These are phyloP conservation scores for Debaryomycetaceae sp. DNA, from an alignment of 1,139 yeast species.

Conservation along the genomic window DNA sequence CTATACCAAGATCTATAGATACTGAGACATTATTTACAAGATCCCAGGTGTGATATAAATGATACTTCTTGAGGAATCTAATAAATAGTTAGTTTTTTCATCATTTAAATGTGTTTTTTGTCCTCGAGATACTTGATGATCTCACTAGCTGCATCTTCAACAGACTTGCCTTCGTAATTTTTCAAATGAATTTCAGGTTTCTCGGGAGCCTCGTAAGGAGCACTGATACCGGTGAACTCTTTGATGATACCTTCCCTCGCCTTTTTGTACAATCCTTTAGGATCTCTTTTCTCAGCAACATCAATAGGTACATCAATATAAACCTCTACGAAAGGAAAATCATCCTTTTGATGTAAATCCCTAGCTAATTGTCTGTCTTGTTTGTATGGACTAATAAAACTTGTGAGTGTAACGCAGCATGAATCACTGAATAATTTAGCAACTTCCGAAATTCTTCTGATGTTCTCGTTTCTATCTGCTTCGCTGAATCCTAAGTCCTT, in stretches of 20 bases:
- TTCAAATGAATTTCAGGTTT: slow-evolving; percentile 77
- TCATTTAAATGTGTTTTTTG: slow-evolving; percentile 44
- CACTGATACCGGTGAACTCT: slow-evolving; percentile 93
- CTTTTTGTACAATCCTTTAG: slow-evolving; percentile 93
- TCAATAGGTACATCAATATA: slow-evolving; percentile 89
- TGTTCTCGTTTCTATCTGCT: slow-evolving; percentile 88
- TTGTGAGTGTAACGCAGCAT: slow-evolving; percentile 78
- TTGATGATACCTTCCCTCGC: slow-evolving; percentile 93
- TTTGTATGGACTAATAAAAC: slow-evolving; percentile 88
- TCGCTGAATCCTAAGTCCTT: slow-evolving; percentile 93
- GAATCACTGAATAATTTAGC: slow-evolving; percentile 91
- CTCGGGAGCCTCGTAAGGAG: slow-evolving; percentile 93
- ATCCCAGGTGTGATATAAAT: not conserved
- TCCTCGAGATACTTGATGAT: slow-evolving; percentile 67
- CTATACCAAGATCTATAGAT: not conserved
- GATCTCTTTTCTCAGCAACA: slow-evolving; percentile 94
- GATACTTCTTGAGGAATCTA: not conserved
- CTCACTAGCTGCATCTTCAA: slow-evolving; percentile 77
- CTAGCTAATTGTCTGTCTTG: slow-evolving; percentile 84
- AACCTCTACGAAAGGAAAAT: slow-evolving; percentile 84
- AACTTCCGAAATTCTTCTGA: slow-evolving; percentile 88
- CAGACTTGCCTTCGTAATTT: slow-evolving; percentile 60
- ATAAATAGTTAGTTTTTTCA: not conserved
- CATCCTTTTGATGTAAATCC: slow-evolving; percentile 71
- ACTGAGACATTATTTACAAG: not conserved